Percentiles rank a stretch among this genome's conserved stretches.
Conservation (phyloP, 352 stramenopile genomes). For the Phytophthora pinifolia region DNA sequence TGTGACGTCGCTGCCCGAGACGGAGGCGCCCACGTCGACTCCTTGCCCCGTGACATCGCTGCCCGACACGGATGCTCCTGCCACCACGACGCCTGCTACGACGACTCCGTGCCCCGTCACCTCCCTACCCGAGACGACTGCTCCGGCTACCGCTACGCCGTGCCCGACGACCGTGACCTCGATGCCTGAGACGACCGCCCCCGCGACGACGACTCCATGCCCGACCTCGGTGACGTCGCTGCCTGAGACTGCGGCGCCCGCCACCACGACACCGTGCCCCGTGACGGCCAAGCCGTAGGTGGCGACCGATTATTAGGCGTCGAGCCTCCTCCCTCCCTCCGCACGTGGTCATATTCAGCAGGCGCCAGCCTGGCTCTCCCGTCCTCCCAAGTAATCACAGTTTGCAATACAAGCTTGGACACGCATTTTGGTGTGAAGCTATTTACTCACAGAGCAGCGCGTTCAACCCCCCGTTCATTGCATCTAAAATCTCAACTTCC, state of each 20-base stretch:
- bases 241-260: conserved; percentile 20
- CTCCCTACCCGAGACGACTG: too few species aligned
- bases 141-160: too few species aligned
- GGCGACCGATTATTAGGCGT: conserved; percentile 21
- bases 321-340: conserved; percentile 16
- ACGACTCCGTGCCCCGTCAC: too few species aligned
- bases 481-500: neutral
- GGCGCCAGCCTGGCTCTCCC: conserved; percentile 13
- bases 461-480: conserved; percentile 13
- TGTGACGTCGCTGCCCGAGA: too few species aligned
- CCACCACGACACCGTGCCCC: conserved; percentile 37
- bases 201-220: conserved; percentile 5
- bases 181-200: too few species aligned
- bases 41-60: too few species aligned
- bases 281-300: conserved; percentile 32
- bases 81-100: too few species aligned
- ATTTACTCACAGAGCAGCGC: conserved; percentile 22
- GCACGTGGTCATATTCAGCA: conserved; percentile 24
- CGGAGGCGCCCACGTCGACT: too few species aligned
- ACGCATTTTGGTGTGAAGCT: conserved; percentile 27
- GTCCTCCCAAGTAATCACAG: conserved; percentile 24
- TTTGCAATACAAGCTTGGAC: conserved; percentile 33
- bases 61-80: too few species aligned
- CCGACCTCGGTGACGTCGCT: conserved; percentile 20
- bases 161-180: too few species aligned